Percentiles rank a stretch among this genome's conserved stretches.
These are phyloP conservation scores for Gaertneriomyces sp. DNA, from an alignment of 192 early-diverging fungal genomes.

Conservation along the genomic window DNA sequence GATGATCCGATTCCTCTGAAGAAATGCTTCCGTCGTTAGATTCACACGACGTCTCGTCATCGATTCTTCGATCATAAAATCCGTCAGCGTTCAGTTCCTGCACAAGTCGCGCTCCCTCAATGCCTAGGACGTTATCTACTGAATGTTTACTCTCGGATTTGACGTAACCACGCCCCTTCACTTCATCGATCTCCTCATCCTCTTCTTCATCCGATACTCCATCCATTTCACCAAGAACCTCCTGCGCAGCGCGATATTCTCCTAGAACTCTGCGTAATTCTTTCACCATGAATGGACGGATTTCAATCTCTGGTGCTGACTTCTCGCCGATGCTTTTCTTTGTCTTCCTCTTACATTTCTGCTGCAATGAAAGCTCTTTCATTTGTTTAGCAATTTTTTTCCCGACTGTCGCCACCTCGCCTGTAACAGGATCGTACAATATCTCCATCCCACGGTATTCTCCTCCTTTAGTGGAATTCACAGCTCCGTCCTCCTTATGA, in stretches of 20 bases:
- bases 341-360: slow-evolving; percentile 2
- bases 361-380: neutral
- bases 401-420: slow-evolving; percentile 3
- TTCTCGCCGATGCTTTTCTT: neutral
- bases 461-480: neutral
- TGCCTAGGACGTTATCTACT: neutral
- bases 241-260: slow-evolving; percentile 16
- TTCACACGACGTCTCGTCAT: slow-evolving; percentile 16
- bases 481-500: neutral
- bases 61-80: slow-evolving; percentile 3
- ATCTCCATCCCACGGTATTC: slow-evolving; percentile 19
- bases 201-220: slow-evolving; percentile 4
- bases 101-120: slow-evolving; percentile 3
- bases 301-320: slow-evolving; percentile 1
- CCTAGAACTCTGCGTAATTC: slow-evolving; percentile 4
- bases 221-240: slow-evolving; percentile 6
- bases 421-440: slow-evolving; percentile 1
- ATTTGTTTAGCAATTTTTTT: slow-evolving; percentile 2
- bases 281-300: neutral
- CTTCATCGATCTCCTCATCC: slow-evolving; percentile 2
- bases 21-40: slow-evolving; percentile 43
- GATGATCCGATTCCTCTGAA: neutral
- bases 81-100: slow-evolving; percentile 8
- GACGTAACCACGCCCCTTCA: slow-evolving; percentile 8
- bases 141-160: slow-evolving; percentile 19